These are phyloP conservation scores for Dendrobium catenatum DNA, from an alignment of 106 monocot species.

Conservation along the genomic window DNA sequence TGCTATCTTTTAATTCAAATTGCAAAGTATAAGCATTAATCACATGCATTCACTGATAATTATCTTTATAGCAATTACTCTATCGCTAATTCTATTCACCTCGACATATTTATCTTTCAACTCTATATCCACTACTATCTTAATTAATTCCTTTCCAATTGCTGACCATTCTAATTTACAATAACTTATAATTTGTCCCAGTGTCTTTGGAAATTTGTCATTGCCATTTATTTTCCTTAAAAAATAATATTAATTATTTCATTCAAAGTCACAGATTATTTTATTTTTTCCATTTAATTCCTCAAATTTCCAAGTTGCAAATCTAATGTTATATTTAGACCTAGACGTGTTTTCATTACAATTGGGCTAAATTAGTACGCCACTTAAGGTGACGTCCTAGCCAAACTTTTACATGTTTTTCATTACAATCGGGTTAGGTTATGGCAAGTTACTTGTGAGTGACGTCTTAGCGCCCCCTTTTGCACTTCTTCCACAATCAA, in stretches of 20 bases:
- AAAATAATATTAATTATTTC: background rate
- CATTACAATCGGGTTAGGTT: background rate
- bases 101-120: background rate
- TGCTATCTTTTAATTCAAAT: background rate
- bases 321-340: background rate
- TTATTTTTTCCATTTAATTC: background rate
- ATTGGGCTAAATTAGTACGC: background rate
- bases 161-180: background rate
- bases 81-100: background rate
- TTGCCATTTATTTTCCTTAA: no score
- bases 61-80: background rate
- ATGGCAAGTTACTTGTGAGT: background rate
- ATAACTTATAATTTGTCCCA: no score
- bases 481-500: background rate
- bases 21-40: no score
- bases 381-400: background rate
- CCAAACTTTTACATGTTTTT: background rate
- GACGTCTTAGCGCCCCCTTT: background rate
- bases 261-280: background rate
- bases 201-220: no score
- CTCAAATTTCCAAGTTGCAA: background rate
- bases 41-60: no score
- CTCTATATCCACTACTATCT: background rate
- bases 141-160: background rate
- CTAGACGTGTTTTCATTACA: background rate